Conservation (phyloP, 805 yeast genomes). For the Nematodospora valgi region DNA sequence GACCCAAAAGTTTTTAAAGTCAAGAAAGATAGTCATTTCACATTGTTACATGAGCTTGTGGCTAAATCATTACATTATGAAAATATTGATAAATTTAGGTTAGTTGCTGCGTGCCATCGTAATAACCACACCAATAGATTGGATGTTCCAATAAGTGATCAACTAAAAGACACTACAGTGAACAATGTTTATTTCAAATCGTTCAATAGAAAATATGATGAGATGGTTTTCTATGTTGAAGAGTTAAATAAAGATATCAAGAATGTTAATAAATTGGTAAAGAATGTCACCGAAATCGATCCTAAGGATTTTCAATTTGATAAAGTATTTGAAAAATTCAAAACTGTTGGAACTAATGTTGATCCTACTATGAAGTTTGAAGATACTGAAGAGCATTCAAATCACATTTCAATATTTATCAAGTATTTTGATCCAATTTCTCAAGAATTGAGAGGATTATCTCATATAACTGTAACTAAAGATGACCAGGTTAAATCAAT, state of each 20-base stretch:
- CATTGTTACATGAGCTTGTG: constrained; percentile 48
- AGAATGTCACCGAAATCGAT: constrained; percentile 6
- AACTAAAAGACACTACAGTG: constrained; percentile 36
- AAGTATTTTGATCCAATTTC: constrained; percentile 62
- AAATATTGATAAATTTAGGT: constrained; percentile 35
- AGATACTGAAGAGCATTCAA: constrained; percentile 16
- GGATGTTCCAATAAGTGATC: constrained; percentile 32
- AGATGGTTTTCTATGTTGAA: constrained; percentile 63
- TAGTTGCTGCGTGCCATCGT: constrained; percentile 66
- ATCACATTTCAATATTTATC: constrained; percentile 39
- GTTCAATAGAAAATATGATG: constrained; percentile 45
- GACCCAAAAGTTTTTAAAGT: constrained; percentile 51
- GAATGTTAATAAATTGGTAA: constrained; percentile 21
- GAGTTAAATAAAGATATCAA: constrained; percentile 46
- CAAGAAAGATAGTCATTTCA: constrained; percentile 53
- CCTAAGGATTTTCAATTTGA: constrained; percentile 26
- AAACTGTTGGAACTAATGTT: constrained; percentile 8
- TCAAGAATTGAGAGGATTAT: constrained; percentile 61
- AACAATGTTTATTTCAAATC: constrained; percentile 49
- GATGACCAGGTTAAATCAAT: constrained; percentile 43
- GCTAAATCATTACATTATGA: constrained; percentile 39
- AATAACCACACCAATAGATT: constrained; percentile 71
- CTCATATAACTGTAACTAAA: constrained; percentile 52
- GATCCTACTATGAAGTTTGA: constrained; percentile 9
- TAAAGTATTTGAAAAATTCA: constrained; percentile 15